Evolutionary conservation across 441 rosid genomes (phyloP), one percentile per base, ranked within the genome.

Genomic region (Jatropha multifida): DNA sequence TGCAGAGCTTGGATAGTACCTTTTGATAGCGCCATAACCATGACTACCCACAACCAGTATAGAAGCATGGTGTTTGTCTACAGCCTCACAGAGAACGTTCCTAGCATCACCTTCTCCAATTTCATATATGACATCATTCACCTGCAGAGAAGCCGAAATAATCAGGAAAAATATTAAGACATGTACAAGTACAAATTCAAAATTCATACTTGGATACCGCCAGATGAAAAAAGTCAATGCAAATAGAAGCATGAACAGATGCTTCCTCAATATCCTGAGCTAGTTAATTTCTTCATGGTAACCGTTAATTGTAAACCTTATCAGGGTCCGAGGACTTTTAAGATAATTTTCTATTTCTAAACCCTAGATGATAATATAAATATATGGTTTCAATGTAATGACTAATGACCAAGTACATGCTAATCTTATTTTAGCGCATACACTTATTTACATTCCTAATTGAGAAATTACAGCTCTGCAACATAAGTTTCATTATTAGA

Each of bases 11-110:
- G 7, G 12, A 49, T 59, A 15, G 18, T 72, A 93, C 99, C 99
- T 92, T 85, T 90, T 92, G 66, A 95, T 88, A 67, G 96, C 92
- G 79, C 99, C 99, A 80, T 93, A 90, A 20, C 99, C 98, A 79
- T 95, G 99, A 76, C 94, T 95, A 49, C 99, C 99, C 4, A 93
- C 94, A 55, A 87, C 96, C 61, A 95, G 86, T 41, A 92, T 49
- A 4, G 98, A 85, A 69, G 98, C 99, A 46, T 88, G 91, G 83
- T 93, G 91, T 64, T 77, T 93, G 14, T 95, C 97, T 12, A 90
- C 99, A 74, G 90, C 91, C 46, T 95, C 99, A 51, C 97, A 95
- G 0, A 95, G 87, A 14, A 92, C 86, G 68, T 90, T 90, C 83
- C 97, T 88, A 9, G 92, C 87, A 88, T 95, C 99, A 4, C 99